Evolutionary conservation across 139 green algal genomes (phyloP), one percentile per base, ranked within the genome.

Genomic region (Tetraselmis chui): DNA sequence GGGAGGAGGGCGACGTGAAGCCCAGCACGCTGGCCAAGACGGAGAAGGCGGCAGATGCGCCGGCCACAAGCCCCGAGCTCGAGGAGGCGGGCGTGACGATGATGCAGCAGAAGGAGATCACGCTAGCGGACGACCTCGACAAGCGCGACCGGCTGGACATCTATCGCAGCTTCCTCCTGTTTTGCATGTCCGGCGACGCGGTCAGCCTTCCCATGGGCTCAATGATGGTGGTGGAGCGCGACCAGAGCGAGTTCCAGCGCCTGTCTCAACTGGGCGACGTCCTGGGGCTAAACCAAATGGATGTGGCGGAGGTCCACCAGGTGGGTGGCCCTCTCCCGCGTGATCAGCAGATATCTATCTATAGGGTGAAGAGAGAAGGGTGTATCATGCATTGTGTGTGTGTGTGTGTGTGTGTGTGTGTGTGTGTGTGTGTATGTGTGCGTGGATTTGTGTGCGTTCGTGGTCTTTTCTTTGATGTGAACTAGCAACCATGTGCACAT

Each of bases 91-190:
- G n/a, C n/a, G 84, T 86, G 2, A 82, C n/a, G n/a, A n/a, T n/a
- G n/a, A n/a, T n/a, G 83, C 88, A 30, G n/a, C 96, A 99, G 91
- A 98, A 97, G 88, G 96, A 98, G 79, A 97, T 99, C 87, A 98
- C 87, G 0, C 88, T 99, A 78, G 85, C 76, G 2, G 87, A 95
- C 1, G 93, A 97, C 74, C 84, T 98, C 67, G 93, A 97, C 23
- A 28, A 89, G 28, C 76, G 85, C 24, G 92, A 96, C 82, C 81
- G 92, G 24, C 81, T 89, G 30, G 94, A 98, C 82, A 92, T 98
- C 76, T 99, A 99, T 91, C 91, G 92, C 83, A 95, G 95, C 81
- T 99, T 97, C 90, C 91, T 99, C 30, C 91, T 99, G 83, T 95
- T 93, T 86, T 93, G 89, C 89, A 94, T 96, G 90, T 88, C 85